Conservation (phyloP, 2,329 filamentous ascomycete species). For the Cladosporium sp. region DNA sequence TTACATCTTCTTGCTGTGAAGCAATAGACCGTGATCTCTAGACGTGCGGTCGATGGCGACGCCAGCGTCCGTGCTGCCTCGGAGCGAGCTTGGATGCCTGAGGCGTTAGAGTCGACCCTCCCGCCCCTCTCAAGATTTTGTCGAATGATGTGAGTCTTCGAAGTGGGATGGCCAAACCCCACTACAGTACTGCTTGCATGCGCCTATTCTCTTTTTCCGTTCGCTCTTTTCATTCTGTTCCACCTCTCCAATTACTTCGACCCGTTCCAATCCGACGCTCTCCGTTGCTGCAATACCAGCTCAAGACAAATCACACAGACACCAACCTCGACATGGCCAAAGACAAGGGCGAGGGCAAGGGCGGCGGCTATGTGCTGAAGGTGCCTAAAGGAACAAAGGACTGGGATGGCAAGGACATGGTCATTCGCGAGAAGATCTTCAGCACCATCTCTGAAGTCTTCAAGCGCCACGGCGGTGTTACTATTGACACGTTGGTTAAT, state of each 20-base stretch:
- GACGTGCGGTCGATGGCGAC: conserved; percentile 1
- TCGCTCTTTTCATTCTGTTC: conserved; percentile 12
- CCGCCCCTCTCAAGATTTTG: too few relatives aligned
- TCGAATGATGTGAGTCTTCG: too few relatives aligned
- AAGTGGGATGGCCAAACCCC: conserved; percentile 11
- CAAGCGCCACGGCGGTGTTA: conserved; percentile 75
- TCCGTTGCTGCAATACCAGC: conserved; percentile 3
- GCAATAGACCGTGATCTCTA: background rate
- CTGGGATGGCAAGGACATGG: conserved; percentile 73
- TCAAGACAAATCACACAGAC: conserved; percentile 13
- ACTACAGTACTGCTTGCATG: conserved; percentile 11
- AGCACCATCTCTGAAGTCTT: conserved; percentile 70
- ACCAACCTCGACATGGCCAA: conserved; percentile 41
- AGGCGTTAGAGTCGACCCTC: background rate
- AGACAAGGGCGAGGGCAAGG: conserved; percentile 36
- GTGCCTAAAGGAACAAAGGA: conserved; percentile 89
- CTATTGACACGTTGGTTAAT: conserved; percentile 63
- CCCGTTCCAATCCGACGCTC: conserved; percentile 1
- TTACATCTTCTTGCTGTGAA: conserved; percentile 23
- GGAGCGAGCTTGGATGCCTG: background rate
- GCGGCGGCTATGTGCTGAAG: conserved; percentile 61
- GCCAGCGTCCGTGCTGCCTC: background rate
- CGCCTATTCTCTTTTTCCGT: conserved; percentile 5
- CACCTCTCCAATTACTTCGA: background rate
- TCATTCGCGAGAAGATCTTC: conserved; percentile 77